A percentile compares a stretch with the other conserved stretches of the same genome.
Evolutionary conservation across 2,329 filamentous ascomycete genomes (phyloP).

Genomic region (Neocatenulostroma microsporum): DNA sequence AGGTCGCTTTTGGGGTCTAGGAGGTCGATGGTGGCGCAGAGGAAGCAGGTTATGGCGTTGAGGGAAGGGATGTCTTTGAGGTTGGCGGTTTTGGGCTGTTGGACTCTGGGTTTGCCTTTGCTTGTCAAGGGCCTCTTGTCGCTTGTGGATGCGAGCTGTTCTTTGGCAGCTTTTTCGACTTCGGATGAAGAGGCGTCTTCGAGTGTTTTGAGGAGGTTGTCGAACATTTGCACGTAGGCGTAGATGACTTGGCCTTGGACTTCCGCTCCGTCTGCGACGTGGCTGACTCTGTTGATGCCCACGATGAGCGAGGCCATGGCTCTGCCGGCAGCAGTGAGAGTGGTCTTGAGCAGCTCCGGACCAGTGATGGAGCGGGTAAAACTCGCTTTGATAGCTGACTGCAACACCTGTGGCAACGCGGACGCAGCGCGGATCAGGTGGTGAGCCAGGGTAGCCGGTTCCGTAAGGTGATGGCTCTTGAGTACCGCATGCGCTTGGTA

Average conservation of each 20-base stretch:
- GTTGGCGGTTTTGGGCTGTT: conserved; percentile 10
- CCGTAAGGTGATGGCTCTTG: conserved; percentile 12
- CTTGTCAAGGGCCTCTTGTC: neutral
- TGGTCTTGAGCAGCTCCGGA: conserved; percentile 11
- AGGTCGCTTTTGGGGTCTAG: conserved; percentile 29
- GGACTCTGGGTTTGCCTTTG: conserved; percentile 14
- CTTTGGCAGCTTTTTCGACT: neutral
- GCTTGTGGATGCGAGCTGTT: neutral
- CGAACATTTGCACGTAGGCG: conserved; percentile 32
- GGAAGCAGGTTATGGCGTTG: conserved; percentile 26
- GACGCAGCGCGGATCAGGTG: conserved; percentile 21
- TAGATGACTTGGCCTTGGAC: conserved; percentile 21
- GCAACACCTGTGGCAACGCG: conserved; percentile 17
- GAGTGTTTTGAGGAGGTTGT: conserved; percentile 27
- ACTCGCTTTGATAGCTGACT: conserved; percentile 10
- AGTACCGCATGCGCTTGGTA: conserved; percentile 22
- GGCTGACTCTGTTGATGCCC: conserved; percentile 17
- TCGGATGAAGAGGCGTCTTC: conserved; percentile 18
- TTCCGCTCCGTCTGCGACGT: conserved; percentile 8
- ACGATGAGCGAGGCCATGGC: conserved; percentile 17
- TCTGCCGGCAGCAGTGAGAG: conserved; percentile 17
- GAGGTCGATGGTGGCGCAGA: conserved; percentile 30
- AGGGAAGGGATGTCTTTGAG: conserved; percentile 17
- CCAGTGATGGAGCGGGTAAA: conserved; percentile 3
- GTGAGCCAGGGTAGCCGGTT: conserved; percentile 18